Evolutionary conservation across 768 basidiomycete species (phyloP).

Genomic region (Strobilomyces dryophilus): DNA sequence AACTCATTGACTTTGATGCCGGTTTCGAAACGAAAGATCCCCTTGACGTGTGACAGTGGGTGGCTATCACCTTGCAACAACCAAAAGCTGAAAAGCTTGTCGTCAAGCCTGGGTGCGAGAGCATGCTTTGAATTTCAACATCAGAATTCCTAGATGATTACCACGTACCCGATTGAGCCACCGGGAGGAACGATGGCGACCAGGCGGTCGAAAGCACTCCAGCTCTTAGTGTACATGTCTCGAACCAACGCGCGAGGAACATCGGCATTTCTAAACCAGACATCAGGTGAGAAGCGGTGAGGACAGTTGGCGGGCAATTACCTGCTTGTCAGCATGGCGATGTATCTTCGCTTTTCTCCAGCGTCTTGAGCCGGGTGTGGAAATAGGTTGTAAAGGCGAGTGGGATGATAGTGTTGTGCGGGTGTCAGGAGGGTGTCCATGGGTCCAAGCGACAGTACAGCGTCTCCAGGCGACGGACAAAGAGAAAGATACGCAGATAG

Average conservation of each 20-base stretch:
- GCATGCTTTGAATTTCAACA: background rate
- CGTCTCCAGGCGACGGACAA: constrained; percentile 66
- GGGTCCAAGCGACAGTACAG: constrained; percentile 75
- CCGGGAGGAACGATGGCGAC: constrained; percentile 89
- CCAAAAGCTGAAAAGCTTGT: constrained; percentile 91
- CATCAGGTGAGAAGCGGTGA: background rate
- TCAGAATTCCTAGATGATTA: constrained; percentile 1
- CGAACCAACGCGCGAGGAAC: constrained; percentile 80
- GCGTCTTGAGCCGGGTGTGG: constrained; percentile 82
- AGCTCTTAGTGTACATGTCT: constrained; percentile 90
- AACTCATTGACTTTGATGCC: constrained; percentile 87
- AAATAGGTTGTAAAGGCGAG: constrained; percentile 66
- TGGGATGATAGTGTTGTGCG: constrained; percentile 70
- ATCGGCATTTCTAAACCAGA: constrained; percentile 64
- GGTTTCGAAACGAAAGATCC: constrained; percentile 84
- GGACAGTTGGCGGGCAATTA: constrained; percentile 23
- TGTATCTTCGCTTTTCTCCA: constrained; percentile 68
- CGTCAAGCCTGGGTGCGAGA: constrained; percentile 59
- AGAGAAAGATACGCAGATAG: constrained; percentile 76
- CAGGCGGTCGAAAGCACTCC: constrained; percentile 87
- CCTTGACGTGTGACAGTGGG: constrained; percentile 76
- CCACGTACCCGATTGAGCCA: constrained; percentile 76
- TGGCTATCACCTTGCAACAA: constrained; percentile 74
- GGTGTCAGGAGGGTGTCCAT: constrained; percentile 77
- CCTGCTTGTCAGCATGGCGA: constrained; percentile 70